Evolutionary conservation across 2,329 filamentous ascomycete genomes (phyloP), one percentile per base, ranked within the genome.

Genomic region (Davidsoniella neocaledoniae): DNA sequence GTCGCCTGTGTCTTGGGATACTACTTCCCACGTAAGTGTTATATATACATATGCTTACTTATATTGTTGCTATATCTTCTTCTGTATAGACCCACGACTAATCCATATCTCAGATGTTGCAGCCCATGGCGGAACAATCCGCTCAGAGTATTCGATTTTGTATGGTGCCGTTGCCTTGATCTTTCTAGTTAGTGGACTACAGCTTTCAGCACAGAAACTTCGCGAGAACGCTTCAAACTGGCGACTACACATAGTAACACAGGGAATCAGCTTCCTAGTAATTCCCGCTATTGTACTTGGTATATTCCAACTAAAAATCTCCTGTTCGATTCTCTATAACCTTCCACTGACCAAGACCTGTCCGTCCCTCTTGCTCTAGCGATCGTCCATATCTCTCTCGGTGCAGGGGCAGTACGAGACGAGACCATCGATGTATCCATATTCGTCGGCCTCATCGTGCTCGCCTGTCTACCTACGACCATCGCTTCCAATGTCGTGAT

Each of bases 401-500:
- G 66, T 7, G 68, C 68, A 8, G 67, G 67, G 36, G 65, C 66
- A 41, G 60, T 72, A 39, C 57, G 73, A 14, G 73, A 73, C 43
- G 63, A 73, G 1, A 71, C 70, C 19, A 78, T 84, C 58, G 77
- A 82, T 49, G 68, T 74, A 0, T 76, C 77, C 51, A 68, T 86
- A 39, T 64, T 86, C 26, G 72, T 82, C 2, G 81, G 82, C 8
- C 75, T 84, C 60, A 69, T 84, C 2, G 74, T 81, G 38, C 69
- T 77, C 1, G 72, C 76, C n/a, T 81, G 75, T 58, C 74, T 83
- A 4, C 80, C 81, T 1, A 86, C 81, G 0, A 85, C 81, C 0
- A 81, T 85, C 57, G 74, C 78, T 6, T 83, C 77, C 43, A 85
- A 85, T 59, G 77, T 83, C 6, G 77, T 85, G 39, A 84, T 85